Conservation (phyloP, 768 basidiomycete species). For the Suillus lakei region DNA sequence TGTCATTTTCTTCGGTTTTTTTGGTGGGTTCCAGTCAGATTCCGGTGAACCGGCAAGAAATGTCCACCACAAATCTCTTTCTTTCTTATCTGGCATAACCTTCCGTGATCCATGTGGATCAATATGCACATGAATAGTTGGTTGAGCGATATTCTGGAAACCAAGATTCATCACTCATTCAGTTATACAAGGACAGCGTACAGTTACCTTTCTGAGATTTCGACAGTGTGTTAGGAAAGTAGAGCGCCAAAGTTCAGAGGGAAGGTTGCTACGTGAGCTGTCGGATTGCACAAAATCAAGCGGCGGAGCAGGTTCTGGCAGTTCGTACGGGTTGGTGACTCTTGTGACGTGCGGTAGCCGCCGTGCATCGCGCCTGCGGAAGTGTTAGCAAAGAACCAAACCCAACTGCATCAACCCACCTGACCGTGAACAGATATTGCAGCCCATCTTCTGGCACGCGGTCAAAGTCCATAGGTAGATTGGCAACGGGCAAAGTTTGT, state of each 20-base stretch:
- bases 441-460: slow-evolving; percentile 71
- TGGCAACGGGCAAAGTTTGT: slow-evolving; percentile 82
- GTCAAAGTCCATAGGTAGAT: slow-evolving; percentile 71
- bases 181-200: not conserved
- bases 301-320: slow-evolving; percentile 24
- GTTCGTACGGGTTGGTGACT: slow-evolving; percentile 71
- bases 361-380: slow-evolving; percentile 69
- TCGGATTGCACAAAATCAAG: slow-evolving; percentile 24
- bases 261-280: slow-evolving; percentile 43
- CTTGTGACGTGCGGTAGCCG: slow-evolving; percentile 66
- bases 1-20: slow-evolving; percentile 31
- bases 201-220: slow-evolving; percentile 61
- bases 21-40: slow-evolving; percentile 66
- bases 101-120: slow-evolving; percentile 27
- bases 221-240: slow-evolving; percentile 61
- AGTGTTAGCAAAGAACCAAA: slow-evolving; percentile 16
- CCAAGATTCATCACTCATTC: slow-evolving; percentile 13
- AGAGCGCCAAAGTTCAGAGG: slow-evolving; percentile 69
- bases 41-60: slow-evolving; percentile 74
- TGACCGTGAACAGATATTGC: slow-evolving; percentile 82
- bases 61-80: slow-evolving; percentile 81
- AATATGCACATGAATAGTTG: slow-evolving; percentile 46
- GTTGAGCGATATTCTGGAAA: slow-evolving; percentile 67
- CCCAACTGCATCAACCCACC: slow-evolving; percentile 46
- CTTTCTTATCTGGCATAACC: slow-evolving; percentile 69